Conservation (phyloP, 495 filamentous ascomycete species). For the Trichocladium antarcticum region DNA sequence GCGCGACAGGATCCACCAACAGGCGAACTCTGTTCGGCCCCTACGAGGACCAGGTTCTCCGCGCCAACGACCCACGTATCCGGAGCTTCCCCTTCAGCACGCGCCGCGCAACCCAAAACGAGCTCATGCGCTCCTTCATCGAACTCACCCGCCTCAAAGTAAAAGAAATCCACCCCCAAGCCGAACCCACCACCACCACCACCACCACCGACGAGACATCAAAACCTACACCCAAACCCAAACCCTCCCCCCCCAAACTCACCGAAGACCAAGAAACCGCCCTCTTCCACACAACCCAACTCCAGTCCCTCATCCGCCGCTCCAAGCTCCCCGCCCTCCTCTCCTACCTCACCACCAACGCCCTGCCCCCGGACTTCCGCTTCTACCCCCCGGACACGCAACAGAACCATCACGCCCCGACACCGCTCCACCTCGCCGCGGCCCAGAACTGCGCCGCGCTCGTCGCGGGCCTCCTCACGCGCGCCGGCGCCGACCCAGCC, state of each 20-base stretch:
- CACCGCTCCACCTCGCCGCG: conserved; percentile 74
- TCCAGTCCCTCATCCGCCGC: conserved; percentile 77
- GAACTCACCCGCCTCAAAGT: conserved; percentile 87
- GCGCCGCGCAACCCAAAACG: conserved; percentile 82
- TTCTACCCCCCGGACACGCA: conserved; percentile 60
- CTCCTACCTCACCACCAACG: conserved; percentile 66
- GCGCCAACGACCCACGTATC: conserved; percentile 69
- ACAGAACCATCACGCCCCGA: conserved; percentile 75
- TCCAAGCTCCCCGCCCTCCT: conserved; percentile 81
- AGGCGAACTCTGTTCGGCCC: conserved; percentile 76
- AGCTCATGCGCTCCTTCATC: conserved; percentile 85
- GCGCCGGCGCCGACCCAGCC: conserved; percentile 65
- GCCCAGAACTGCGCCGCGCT: conserved; percentile 62
- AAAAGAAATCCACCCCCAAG: conserved; percentile 53
- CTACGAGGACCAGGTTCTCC: conserved; percentile 77
- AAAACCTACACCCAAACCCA: conserved; percentile 35
- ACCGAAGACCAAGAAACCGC: conserved; percentile 75
- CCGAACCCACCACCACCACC: conserved; percentile 36
- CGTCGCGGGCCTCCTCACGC: conserved; percentile 63
- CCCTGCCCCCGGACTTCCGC: conserved; percentile 62
- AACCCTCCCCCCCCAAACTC: conserved; percentile 42
- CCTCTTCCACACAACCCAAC: conserved; percentile 69
- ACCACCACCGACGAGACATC: conserved; percentile 31
- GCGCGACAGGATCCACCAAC: conserved; percentile 79
- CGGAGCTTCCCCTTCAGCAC: conserved; percentile 91